These are phyloP conservation scores for Yamadazyma mexicana DNA, from an alignment of 1,139 yeast genomes.

Conservation along the genomic window DNA sequence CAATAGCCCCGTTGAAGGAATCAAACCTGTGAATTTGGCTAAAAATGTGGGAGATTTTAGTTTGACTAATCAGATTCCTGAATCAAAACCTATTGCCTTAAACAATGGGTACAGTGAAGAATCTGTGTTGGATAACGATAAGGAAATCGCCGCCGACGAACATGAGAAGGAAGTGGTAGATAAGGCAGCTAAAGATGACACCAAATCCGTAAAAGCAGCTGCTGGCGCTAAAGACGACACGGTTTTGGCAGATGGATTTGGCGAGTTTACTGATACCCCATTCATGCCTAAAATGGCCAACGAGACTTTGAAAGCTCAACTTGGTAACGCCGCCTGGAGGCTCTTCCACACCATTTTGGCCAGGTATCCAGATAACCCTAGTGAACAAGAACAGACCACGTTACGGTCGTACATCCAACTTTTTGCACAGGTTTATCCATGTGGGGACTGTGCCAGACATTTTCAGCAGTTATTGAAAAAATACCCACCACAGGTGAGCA, in stretches of 20 bases:
- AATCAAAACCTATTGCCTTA: constrained; percentile 6
- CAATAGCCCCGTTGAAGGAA: constrained; percentile 10
- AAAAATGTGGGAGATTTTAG: constrained; percentile 5
- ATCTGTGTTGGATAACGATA: constrained; percentile 9
- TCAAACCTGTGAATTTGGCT: constrained; percentile 22
- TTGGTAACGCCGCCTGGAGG: constrained; percentile 90
- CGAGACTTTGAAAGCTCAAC: constrained; percentile 60
- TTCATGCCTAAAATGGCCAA: constrained; percentile 88
- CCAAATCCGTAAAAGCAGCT: no score
- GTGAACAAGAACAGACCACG: constrained; percentile 59
- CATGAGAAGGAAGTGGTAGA: constrained; percentile 5
- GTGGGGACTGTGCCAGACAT: constrained; percentile 95
- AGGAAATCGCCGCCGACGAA: constrained; percentile 8
- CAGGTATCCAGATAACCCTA: constrained; percentile 84
- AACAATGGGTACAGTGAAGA: constrained; percentile 10
- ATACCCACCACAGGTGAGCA: constrained; percentile 82
- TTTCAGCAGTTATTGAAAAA: constrained; percentile 66
- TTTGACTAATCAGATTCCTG: constrained; percentile 7
- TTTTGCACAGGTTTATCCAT: constrained; percentile 82
- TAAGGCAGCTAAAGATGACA: no score
- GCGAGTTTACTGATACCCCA: constrained; percentile 42
- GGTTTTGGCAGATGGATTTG: constrained; percentile 2
- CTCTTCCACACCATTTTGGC: constrained; percentile 86
- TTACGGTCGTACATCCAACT: constrained; percentile 52
- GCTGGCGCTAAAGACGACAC: neutral